Evolutionary conservation across 805 yeast genomes (phyloP).

Genomic region (Pichia sporocuriosa): DNA sequence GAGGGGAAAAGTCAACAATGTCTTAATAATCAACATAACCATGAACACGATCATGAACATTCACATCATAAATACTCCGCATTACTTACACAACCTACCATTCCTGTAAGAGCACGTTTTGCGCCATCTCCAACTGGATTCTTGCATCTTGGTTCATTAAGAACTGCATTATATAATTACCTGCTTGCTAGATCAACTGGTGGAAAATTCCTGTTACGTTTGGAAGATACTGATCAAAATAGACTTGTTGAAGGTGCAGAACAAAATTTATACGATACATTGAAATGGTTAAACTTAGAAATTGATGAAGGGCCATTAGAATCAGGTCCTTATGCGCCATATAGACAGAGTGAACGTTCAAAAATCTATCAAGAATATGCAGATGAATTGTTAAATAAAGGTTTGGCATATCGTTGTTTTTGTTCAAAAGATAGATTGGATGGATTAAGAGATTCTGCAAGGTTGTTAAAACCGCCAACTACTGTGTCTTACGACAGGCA

Average conservation of each 20-base stretch:
- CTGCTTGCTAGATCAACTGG: conserved; percentile 70
- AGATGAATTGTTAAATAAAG: conserved; percentile 47
- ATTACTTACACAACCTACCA: conserved; percentile 27
- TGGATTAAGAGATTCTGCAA: conserved; percentile 64
- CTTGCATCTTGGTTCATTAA: conserved; percentile 84
- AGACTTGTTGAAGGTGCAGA: conserved; percentile 81
- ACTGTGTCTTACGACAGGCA: conserved; percentile 87
- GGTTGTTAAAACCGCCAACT: conserved; percentile 74
- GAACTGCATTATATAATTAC: conserved; percentile 91
- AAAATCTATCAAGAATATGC: conserved; percentile 59
- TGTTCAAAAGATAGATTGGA: conserved; percentile 77
- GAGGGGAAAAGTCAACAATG: background rate
- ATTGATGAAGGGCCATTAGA: conserved; percentile 83
- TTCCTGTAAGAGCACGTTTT: conserved; percentile 79
- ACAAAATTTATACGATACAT: conserved; percentile 62
- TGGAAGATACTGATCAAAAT: conserved; percentile 90
- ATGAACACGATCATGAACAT: conserved; percentile 4
- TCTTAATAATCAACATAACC: background rate
- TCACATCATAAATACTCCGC: conserved; percentile 10
- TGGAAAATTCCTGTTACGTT: conserved; percentile 73
- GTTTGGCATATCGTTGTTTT: conserved; percentile 79
- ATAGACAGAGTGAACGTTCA: conserved; percentile 76
- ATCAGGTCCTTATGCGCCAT: conserved; percentile 77
- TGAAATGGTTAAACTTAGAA: conserved; percentile 68
- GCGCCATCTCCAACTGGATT: conserved; percentile 98